Conservation (phyloP, 352 stramenopile species). For the Phytophthora sp. region DNA sequence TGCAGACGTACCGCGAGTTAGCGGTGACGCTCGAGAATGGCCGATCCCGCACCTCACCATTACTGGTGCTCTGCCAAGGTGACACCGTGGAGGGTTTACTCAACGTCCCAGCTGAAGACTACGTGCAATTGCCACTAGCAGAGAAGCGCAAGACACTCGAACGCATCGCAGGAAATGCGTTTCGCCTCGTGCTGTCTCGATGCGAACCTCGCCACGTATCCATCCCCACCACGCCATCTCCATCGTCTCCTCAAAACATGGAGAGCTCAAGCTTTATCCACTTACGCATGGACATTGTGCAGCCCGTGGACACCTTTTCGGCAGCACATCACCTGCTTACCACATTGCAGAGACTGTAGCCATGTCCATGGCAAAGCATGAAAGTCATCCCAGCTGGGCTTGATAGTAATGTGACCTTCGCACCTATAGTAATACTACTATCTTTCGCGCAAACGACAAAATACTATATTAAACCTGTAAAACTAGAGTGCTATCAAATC, state of each 20-base stretch:
- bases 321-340: constrained; percentile 22
- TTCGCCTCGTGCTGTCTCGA: constrained; percentile 51
- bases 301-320: constrained; percentile 41
- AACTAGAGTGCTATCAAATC: too few species aligned
- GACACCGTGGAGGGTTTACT: constrained; percentile 50
- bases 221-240: not conserved
- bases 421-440: not conserved
- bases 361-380: constrained; percentile 7
- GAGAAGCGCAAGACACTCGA: constrained; percentile 44
- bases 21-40: constrained; percentile 51
- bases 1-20: constrained; percentile 53
- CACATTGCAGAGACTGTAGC: constrained; percentile 21
- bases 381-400: too few species aligned
- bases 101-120: constrained; percentile 47
- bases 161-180: constrained; percentile 36
- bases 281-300: constrained; percentile 42
- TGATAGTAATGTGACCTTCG: not conserved
- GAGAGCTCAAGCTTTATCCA: constrained; percentile 6
- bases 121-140: constrained; percentile 48
- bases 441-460: too few species aligned
- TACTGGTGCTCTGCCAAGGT: constrained; percentile 51
- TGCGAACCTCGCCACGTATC: constrained; percentile 33
- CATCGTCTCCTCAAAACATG: not conserved
- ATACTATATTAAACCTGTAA: too few species aligned
- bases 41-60: constrained; percentile 4